Evolutionary conservation across 2,329 filamentous ascomycete species (phyloP).

Genomic region (Sporothrix phasma): DNA sequence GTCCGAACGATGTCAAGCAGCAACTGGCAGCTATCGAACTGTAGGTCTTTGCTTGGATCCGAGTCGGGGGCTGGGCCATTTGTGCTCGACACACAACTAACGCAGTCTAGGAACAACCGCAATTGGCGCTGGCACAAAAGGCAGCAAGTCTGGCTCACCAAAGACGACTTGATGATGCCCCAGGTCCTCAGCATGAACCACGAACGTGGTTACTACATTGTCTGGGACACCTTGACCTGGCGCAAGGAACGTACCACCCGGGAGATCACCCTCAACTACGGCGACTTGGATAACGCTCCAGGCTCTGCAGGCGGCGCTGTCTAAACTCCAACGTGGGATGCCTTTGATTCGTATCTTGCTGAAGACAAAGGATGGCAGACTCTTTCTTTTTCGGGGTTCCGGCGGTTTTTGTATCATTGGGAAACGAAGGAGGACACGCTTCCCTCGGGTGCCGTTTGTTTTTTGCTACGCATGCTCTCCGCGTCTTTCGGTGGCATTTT

Average conservation of each 20-base stretch:
- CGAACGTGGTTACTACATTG: constrained; percentile 56
- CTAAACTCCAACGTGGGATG: too few relatives aligned
- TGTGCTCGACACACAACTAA: not conserved
- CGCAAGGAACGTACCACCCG: constrained; percentile 44
- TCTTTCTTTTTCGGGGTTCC: too few relatives aligned
- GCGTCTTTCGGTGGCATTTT: too few relatives aligned
- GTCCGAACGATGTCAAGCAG: constrained; percentile 52
- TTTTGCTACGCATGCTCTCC: too few relatives aligned
- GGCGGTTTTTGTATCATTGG: too few relatives aligned
- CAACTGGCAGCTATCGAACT: constrained; percentile 53
- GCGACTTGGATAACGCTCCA: constrained; percentile 45
- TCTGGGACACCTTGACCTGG: constrained; percentile 55
- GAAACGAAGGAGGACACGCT: too few relatives aligned
- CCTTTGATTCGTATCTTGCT: too few relatives aligned
- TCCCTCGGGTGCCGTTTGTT: too few relatives aligned
- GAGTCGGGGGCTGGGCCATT: not conserved
- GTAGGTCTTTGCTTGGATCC: constrained; percentile 33
- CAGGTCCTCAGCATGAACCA: constrained; percentile 47
- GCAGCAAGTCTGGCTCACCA: constrained; percentile 55
- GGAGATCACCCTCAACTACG: constrained; percentile 52
- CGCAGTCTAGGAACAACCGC: constrained; percentile 42
- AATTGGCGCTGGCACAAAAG: constrained; percentile 64
- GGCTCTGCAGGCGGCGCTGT: not conserved
- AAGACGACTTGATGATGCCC: constrained; percentile 56
- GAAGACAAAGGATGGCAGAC: too few relatives aligned